phyloP scores from a whole-genome alignment of 2,329 filamentous ascomycete genomes.

The Fusarium torreyae region DNA sequence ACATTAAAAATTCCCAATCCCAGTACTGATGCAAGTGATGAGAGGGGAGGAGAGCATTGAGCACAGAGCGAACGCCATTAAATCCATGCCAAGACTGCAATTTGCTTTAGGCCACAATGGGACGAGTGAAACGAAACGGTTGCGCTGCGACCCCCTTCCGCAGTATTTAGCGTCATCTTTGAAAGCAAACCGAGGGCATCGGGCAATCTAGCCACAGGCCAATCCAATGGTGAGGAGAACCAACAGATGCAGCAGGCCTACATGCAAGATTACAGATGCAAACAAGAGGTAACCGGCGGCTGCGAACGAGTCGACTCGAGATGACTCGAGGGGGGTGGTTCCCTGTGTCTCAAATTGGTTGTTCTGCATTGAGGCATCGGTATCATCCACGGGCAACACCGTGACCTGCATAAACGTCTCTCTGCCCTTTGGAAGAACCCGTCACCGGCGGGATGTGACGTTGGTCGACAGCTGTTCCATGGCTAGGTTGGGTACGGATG shows the following conservation, averaged over 20 bases:
- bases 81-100: slow-evolving; percentile 36
- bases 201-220: neutral
- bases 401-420: slow-evolving; percentile 34
- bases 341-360: slow-evolving; percentile 11
- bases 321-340: neutral
- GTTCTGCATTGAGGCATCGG: slow-evolving; percentile 54
- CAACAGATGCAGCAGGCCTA: slow-evolving; percentile 18
- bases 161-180: slow-evolving; percentile 22
- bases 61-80: slow-evolving; percentile 28
- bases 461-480: slow-evolving; percentile 16
- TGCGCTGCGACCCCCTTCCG: slow-evolving; percentile 32
- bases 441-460: slow-evolving; percentile 32
- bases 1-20: neutral
- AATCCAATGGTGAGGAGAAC: slow-evolving; percentile 10
- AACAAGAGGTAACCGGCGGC: slow-evolving; percentile 14
- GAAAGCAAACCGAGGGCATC: neutral
- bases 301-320: neutral
- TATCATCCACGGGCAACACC: slow-evolving; percentile 12
- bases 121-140: slow-evolving; percentile 49
- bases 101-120: slow-evolving; percentile 44
- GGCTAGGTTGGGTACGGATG: slow-evolving; percentile 2
- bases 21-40: slow-evolving; percentile 13
- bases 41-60: slow-evolving; percentile 29
- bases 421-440: slow-evolving; percentile 20
- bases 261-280: slow-evolving; percentile 25